Conservation (phyloP, 495 filamentous ascomycete species). For the Amniculicola lignicola region DNA sequence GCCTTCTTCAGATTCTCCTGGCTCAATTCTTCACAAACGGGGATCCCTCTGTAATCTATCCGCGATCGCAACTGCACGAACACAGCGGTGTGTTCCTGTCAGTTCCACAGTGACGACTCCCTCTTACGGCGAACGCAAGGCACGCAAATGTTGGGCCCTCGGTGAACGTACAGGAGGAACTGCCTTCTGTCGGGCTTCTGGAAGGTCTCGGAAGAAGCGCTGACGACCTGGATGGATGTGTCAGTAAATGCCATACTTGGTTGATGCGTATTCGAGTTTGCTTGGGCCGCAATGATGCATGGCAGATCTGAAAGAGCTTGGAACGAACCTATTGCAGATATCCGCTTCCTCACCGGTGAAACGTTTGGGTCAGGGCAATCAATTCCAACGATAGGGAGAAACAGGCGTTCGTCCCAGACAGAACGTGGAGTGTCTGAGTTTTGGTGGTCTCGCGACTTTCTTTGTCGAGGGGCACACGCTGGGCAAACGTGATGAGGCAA, state of each 20-base stretch:
- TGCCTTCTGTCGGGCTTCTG: slow-evolving; percentile 20
- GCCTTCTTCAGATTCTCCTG: background rate
- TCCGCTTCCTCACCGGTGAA: slow-evolving; percentile 21
- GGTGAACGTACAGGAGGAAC: no score
- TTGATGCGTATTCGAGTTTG: slow-evolving; percentile 23
- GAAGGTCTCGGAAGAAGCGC: slow-evolving; percentile 15
- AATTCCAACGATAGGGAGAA: slow-evolving; percentile 16
- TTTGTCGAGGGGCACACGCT: slow-evolving; percentile 27
- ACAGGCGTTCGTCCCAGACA: slow-evolving; percentile 18
- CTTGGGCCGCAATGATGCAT: slow-evolving; percentile 29
- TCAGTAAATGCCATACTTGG: slow-evolving; percentile 16
- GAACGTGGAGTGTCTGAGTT: slow-evolving; percentile 34
- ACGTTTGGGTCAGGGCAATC: slow-evolving; percentile 18
- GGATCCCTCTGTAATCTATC: no score
- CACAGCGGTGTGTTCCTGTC: no score
- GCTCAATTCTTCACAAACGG: background rate
- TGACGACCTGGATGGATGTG: slow-evolving; percentile 14
- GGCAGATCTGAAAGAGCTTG: slow-evolving; percentile 16
- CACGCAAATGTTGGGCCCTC: no score
- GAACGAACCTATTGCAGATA: slow-evolving; percentile 36
- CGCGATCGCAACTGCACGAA: no score
- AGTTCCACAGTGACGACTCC: no score
- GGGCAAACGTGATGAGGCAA: slow-evolving; percentile 29
- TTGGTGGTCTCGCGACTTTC: slow-evolving; percentile 29
- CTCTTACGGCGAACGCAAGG: no score